Evolutionary conservation across 1,284 basidiomycete genomes (phyloP), one percentile per base, ranked within the genome.

Genomic region (Cystobasidium sp.): DNA sequence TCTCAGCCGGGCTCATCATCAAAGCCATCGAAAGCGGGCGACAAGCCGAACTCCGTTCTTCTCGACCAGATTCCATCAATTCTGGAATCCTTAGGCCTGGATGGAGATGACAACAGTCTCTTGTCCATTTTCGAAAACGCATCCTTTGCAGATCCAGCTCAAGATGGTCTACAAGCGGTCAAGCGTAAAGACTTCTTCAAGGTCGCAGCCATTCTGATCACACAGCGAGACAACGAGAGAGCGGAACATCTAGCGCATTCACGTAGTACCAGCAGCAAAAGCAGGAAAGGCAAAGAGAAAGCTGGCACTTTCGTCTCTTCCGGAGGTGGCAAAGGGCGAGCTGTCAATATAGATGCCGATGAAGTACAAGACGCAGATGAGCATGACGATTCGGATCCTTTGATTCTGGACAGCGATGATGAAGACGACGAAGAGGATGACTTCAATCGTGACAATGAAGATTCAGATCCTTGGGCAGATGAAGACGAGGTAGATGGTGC

Each of bases 51-150:
- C 46, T 59, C 68, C 1, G 41, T 75, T 1, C 63, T 70, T 16
- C 44, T 75, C 10, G 59, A 63, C 39, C 31, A 37, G 18, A 65
- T 75, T n/a, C 67, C 75, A n/a, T n/a, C 47, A 14, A 64, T 64
- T 16, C 63, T 75, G 1, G 75, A 67, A 9, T 53, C 22, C 24
- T 51, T 75, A 6, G 69, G 56, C 2, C 63, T 75, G 5, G 69
- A 71, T 49, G 63, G 68, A 31, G 75, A 75, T 41, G 68, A 66
- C 46, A 31, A 39, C 20, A 64, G 59, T 44, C 56, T 75, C 10
- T 56, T 75, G n/a, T 65, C 75, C 6, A 68, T 70, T 20, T 75
- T 75, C 58, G 69, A 73, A 43, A 66, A 72, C 37, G 75, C 67
- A 18, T 63, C 69, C n/a, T 55, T 67, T 39, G 46, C 55, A 12